Evolutionary conservation across 192 early-diverging fungal species (phyloP).

Genomic region (Allomyces arbusculus): DNA sequence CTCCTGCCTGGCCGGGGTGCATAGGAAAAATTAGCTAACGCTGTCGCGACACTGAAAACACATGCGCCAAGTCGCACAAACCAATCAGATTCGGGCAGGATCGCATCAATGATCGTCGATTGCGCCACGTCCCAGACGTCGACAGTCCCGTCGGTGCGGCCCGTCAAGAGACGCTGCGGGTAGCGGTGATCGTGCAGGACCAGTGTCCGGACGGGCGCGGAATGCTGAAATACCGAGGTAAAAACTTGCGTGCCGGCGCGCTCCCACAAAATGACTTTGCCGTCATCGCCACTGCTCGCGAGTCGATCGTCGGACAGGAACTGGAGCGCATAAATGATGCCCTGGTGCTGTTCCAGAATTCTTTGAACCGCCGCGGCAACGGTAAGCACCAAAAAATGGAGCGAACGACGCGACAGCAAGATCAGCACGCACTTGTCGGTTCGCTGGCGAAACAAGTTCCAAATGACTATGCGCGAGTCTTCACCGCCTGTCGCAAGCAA

Average conservation of each 20-base stretch:
- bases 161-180: slow-evolving; percentile 18
- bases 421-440: background rate
- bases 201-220: slow-evolving; percentile 21
- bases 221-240: slow-evolving; percentile 18
- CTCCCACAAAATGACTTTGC: background rate
- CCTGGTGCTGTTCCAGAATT: too few species aligned
- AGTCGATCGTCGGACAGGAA: background rate
- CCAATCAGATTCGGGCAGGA: slow-evolving; percentile 28
- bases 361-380: too few species aligned
- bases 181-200: slow-evolving; percentile 10
- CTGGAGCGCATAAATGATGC: background rate
- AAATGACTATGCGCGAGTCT: slow-evolving; percentile 25
- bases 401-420: too few species aligned
- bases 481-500: slow-evolving; percentile 17
- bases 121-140: slow-evolving; percentile 18
- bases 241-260: background rate
- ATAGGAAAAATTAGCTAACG: background rate
- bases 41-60: background rate
- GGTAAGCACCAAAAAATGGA: too few species aligned
- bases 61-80: background rate
- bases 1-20: background rate
- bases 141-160: slow-evolving; percentile 23
- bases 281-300: background rate
- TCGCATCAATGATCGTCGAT: slow-evolving; percentile 16
- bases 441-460: slow-evolving; percentile 14